phyloP scores from a whole-genome alignment of 2,329 filamentous ascomycete species.

The Orbilia quercus region DNA sequence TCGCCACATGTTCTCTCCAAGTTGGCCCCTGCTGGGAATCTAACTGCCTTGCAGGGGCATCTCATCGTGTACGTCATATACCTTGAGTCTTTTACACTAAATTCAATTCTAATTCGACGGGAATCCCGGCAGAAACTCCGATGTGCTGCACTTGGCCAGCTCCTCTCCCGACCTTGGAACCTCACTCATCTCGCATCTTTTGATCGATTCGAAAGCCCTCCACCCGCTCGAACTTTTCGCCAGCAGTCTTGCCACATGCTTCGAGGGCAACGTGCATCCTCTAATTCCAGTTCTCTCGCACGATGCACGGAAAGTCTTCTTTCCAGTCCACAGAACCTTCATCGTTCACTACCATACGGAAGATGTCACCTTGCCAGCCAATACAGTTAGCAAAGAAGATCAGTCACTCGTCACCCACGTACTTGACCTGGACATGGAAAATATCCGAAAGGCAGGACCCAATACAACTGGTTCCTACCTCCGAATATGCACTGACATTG shows the following conservation, averaged over 20 bases:
- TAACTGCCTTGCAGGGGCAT: slow-evolving; percentile 3
- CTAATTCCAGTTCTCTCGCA: slow-evolving; percentile 3
- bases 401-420: not conserved
- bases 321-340: slow-evolving; percentile 18
- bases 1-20: not conserved
- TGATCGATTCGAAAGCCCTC: not conserved
- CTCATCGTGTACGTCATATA: slow-evolving; percentile 13
- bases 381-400: not conserved
- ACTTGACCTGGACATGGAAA: slow-evolving; percentile 1
- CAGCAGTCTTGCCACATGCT: not conserved
- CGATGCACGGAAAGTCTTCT: not conserved
- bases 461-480: not conserved
- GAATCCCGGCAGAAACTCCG: not conserved
- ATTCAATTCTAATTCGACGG: not conserved
- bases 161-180: not conserved
- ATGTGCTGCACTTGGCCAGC: not conserved
- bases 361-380: not conserved
- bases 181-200: not conserved
- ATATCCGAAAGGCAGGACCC: not conserved
- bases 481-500: slow-evolving; percentile 17
- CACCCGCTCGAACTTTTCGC: slow-evolving; percentile 17
- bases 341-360: slow-evolving; percentile 13
- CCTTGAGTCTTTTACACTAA: not conserved
- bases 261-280: slow-evolving; percentile 2
- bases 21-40: not conserved